Percentiles rank a stretch among this genome's conserved stretches.
phyloP scores from a whole-genome alignment of 768 basidiomycete genomes.

The Clitopilus hobsonii region DNA sequence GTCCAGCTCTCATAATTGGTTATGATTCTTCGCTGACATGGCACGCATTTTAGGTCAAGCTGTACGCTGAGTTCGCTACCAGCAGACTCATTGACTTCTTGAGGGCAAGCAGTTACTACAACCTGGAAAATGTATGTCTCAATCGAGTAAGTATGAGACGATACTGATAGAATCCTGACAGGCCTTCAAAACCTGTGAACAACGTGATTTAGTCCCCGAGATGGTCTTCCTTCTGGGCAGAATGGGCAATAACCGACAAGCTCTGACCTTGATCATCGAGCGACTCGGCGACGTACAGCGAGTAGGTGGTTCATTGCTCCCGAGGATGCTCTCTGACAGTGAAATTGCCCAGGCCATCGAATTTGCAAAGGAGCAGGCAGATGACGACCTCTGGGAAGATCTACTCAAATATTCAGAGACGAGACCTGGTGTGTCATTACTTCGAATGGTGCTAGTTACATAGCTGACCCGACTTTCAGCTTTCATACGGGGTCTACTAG shows the following conservation, averaged over 20 bases:
- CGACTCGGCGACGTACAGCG: constrained; percentile 88
- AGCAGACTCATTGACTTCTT: constrained; percentile 84
- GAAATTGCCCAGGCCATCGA: constrained; percentile 73
- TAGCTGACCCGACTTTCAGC: constrained; percentile 36
- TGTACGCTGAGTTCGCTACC: constrained; percentile 87
- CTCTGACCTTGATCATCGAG: constrained; percentile 92
- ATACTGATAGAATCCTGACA: constrained; percentile 29
- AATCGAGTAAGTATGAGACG: too few relatives aligned
- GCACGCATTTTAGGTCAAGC: constrained; percentile 54
- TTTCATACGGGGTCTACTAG: constrained; percentile 91
- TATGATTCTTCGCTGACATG: constrained; percentile 2
- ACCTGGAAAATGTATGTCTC: constrained; percentile 65
- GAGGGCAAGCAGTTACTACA: constrained; percentile 87
- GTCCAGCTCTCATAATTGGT: background rate
- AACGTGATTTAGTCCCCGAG: constrained; percentile 84
- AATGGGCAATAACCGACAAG: constrained; percentile 98
- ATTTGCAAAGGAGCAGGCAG: constrained; percentile 95
- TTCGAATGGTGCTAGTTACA: background rate
- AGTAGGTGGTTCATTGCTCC: constrained; percentile 33
- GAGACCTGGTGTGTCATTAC: constrained; percentile 55
- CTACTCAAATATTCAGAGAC: constrained; percentile 92
- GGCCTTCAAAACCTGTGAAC: constrained; percentile 85
- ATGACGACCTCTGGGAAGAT: constrained; percentile 98
- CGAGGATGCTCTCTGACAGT: background rate
- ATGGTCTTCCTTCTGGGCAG: constrained; percentile 97